A percentile compares a stretch with the other conserved stretches of the same genome.
Conservation (phyloP, 176 grass and related monocot species). For the Lolium multiflorum region DNA sequence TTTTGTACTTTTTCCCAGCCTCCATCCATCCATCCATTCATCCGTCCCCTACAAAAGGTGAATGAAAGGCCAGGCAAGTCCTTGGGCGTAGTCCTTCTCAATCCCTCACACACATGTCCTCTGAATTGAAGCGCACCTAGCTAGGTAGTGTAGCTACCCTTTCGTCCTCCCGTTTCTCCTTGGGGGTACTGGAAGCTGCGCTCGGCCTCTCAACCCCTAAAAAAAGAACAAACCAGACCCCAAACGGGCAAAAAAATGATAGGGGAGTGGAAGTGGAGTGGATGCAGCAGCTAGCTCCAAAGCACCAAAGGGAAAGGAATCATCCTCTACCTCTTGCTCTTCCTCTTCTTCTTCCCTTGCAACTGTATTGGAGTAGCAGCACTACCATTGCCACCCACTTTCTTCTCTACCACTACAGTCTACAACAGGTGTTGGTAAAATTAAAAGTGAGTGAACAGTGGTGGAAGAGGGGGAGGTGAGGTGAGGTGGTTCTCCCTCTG, state of each 20-base stretch:
- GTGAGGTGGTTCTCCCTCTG: constrained; percentile 1
- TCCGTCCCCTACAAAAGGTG: constrained; percentile 53
- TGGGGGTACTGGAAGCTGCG: constrained; percentile 32
- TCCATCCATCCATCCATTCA: constrained; percentile 35
- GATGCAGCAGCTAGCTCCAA: not conserved
- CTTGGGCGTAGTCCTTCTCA: constrained; percentile 46
- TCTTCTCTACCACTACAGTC: not conserved
- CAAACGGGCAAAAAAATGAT: constrained; percentile 39
- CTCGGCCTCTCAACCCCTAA: constrained; percentile 21
- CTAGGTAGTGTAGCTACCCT: not conserved
- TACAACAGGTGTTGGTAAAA: constrained; percentile 29
- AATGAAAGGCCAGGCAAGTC: constrained; percentile 14
- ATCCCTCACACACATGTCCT: constrained; percentile 31
- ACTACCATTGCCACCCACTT: constrained; percentile 14
- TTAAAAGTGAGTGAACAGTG: constrained; percentile 40
- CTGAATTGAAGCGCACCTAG: not conserved
- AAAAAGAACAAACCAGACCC: constrained; percentile 42
- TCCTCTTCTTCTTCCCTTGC: not conserved
- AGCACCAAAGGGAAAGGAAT: constrained; percentile 6
- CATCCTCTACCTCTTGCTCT: not conserved
- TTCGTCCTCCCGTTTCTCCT: not conserved
- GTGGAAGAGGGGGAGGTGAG: not conserved
- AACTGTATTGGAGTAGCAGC: not conserved
- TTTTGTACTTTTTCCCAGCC: constrained; percentile 1
- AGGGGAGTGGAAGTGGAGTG: not conserved